Percentiles rank a stretch among this genome's conserved stretches.
These are phyloP conservation scores for Geranium incanum DNA, from an alignment of 441 rosid genomes.

Conservation along the genomic window DNA sequence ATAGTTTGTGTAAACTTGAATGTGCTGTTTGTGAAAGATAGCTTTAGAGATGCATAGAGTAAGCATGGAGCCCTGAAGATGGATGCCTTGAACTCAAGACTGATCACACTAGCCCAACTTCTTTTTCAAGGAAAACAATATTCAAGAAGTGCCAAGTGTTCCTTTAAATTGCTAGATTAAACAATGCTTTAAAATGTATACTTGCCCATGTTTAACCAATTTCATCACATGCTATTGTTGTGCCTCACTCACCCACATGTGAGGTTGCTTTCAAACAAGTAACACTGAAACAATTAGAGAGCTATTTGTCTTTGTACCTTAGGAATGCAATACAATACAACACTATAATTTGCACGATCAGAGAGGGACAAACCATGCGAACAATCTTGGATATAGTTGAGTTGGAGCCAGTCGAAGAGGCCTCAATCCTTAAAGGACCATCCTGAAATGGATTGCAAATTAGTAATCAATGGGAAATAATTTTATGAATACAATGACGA, in stretches of 20 bases:
- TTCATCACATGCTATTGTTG: not conserved
- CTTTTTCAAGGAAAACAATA: not conserved
- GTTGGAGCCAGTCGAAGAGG: slow-evolving; percentile 76
- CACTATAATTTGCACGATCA: not conserved
- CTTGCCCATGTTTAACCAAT: not conserved
- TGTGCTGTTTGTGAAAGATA: not conserved
- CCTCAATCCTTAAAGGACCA: slow-evolving; percentile 87
- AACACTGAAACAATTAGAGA: not conserved
- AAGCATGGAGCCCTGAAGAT: not conserved
- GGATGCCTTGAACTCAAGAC: not conserved
- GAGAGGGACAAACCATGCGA: slow-evolving; percentile 54
- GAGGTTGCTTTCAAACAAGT: not conserved
- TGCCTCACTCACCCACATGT: not conserved
- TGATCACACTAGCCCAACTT: not conserved
- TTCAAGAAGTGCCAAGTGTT: not conserved
- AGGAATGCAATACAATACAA: not conserved
- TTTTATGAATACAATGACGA: not conserved
- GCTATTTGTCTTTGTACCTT: not conserved
- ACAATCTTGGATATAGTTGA: slow-evolving; percentile 83
- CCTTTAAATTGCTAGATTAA: not conserved
- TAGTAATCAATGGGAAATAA: not conserved
- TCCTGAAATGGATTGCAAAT: slow-evolving; percentile 43
- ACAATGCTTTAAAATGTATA: not conserved
- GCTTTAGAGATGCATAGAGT: not conserved
- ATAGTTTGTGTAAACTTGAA: not conserved